These are phyloP conservation scores for Adiantum capillusveneris DNA, from an alignment of 75 land plant species.

Conservation along the genomic window DNA sequence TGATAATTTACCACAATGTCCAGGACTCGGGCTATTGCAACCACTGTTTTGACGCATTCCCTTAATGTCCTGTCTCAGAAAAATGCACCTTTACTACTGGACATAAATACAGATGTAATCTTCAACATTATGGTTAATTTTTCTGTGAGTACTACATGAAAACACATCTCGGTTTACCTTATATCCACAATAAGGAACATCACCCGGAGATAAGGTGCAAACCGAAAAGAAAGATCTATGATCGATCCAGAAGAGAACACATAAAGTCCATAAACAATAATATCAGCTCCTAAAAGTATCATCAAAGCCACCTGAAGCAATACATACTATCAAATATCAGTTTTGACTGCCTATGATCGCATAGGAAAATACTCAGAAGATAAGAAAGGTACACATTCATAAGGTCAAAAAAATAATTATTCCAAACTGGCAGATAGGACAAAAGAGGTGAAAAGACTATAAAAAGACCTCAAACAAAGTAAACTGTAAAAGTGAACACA, in stretches of 20 bases:
- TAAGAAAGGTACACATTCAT: no score
- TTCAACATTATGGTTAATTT: no score
- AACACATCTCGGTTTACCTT: conserved; percentile 27
- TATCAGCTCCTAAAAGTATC: conserved; percentile 51
- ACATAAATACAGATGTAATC: no score
- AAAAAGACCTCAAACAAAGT: no score
- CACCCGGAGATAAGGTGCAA: conserved; percentile 80
- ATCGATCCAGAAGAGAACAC: conserved; percentile 43
- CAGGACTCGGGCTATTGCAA: conserved; percentile 57
- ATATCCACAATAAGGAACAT: conserved; percentile 44
- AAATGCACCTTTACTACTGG: background rate
- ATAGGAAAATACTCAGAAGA: no score
- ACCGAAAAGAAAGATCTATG: conserved; percentile 46
- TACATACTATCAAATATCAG: no score
- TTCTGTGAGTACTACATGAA: no score
- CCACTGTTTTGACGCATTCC: conserved; percentile 40
- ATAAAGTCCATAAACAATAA: conserved; percentile 42
- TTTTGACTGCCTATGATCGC: no score
- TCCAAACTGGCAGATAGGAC: no score
- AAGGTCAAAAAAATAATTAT: no score
- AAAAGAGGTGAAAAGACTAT: no score
- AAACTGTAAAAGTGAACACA: no score
- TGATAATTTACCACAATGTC: conserved; percentile 56
- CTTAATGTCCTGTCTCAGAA: conserved; percentile 50
- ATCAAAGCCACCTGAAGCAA: conserved; percentile 49